Base-by-base conservation (phyloP, 352 stramenopile species). In the Peronosclerospora sorghi region DNA sequence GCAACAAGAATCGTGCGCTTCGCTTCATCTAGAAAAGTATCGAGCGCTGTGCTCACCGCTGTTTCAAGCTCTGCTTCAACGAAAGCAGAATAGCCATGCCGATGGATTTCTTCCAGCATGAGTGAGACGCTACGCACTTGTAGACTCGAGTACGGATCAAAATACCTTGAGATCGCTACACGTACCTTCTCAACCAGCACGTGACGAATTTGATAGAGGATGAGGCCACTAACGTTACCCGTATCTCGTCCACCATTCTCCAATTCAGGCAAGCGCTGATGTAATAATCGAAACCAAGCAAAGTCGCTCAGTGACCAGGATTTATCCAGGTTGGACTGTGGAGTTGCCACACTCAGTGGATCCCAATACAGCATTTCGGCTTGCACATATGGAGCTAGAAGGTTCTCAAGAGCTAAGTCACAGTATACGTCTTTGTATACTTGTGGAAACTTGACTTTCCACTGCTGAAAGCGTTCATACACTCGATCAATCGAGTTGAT, bases 351-450 rank as follows among this genome's bases (percentile, higher is more conserved):
- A 24, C 52, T 36, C 9, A 89, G 51, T 8, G 73, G 76, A 44
- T 86, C 72, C 76, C 76, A 89, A 32, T 53, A 46, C 8, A 86
- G 48, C 21, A 89, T 39, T 34, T 89, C 76, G 13, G 62, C 67
- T 23, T 68, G 62, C 13, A 89, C 65, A 20, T 78, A 89, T 1
- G 73, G 67, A 13, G 62, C 63, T 28, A 72, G 81, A 7, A 89
- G 37, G 41, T 81, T 86, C 9, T 66, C 56, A 32, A 73, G 43
- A 1, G 73, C 70, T 15, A 89, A 32, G 32, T 81, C 62, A 19
- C 69, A 76, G 50, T 76, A 89, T 5, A 62, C 59, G 13, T 62
- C 67, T 39, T 80, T 68, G 51, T 89, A 86, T 0, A 84, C 56
- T n/a, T 72, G 42, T 0, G 76, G 72, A 23, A 86, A 89, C 41